Base-by-base conservation (phyloP, 257 asterid species). In the Salvia rosmarinus region DNA sequence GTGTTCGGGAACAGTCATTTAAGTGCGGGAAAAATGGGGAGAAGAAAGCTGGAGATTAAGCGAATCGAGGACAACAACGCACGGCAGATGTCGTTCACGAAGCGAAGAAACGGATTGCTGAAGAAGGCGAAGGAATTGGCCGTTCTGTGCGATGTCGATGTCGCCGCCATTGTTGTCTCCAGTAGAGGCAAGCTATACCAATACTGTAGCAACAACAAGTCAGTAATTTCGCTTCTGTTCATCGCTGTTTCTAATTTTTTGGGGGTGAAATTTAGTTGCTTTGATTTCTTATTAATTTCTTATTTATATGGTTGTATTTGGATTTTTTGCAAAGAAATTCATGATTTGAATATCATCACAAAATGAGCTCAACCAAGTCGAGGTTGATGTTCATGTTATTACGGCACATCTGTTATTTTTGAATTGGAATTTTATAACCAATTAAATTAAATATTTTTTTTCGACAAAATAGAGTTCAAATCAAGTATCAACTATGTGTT, bases 91-190 rank as follows among this genome's bases (percentile, higher is more conserved):
- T 78, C 86, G 17, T 84, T 84, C 73, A 70, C 86, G 16, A 86
- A 84, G 73, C 72, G 87, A 16, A 70, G 86, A 5, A 75, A 56
- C 28, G 90, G 90, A 9, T 46, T 85, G 78, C 73, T 85, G 72
- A 83, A 85, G 54, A 85, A 85, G 71, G 90, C 90, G 1, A 81
- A 57, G 68, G 80, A 87, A 40, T 73, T 87, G 23, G 65, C 83
- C 3, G 70, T 85, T 51, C 79, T 87, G 40, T 85, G 90, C 78
- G 93, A 87, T 47, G 90, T 83, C 1, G 88, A 85, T 20, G 80
- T 83, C 35, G 87, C 77, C 2, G 86, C 50, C 39, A 28, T 85
- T 68, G 51, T 87, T 78, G 74, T 79, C 86, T 87, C 93, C 70
- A 43, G 78, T 56, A 72, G 87, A n/a, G 93, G 88, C 25, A 85